phyloP scores from a whole-genome alignment of 495 filamentous ascomycete species.

The Platismatia glauca region DNA sequence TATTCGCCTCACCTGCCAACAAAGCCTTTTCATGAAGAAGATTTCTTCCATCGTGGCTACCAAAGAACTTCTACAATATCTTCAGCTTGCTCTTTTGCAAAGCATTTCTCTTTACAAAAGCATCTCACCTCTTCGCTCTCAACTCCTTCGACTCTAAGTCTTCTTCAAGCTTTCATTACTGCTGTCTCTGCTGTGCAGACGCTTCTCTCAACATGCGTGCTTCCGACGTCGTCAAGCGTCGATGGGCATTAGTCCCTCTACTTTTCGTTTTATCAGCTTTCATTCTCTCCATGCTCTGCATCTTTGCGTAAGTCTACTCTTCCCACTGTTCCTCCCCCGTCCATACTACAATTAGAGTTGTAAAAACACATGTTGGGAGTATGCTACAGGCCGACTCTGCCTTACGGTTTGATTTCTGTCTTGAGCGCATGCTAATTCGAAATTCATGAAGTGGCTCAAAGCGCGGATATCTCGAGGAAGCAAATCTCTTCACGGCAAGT shows the following conservation, averaged over 20 bases:
- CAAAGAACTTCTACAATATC: neutral
- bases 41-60: neutral
- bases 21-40: neutral
- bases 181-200: constrained; percentile 10
- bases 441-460: constrained; percentile 15
- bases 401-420: neutral
- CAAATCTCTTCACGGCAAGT: constrained; percentile 58
- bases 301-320: constrained; percentile 44
- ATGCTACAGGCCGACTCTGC: neutral
- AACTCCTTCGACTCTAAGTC: neutral
- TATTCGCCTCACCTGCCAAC: neutral
- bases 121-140: neutral
- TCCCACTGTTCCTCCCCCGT: neutral
- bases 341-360: constrained; percentile 38
- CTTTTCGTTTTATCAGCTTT: constrained; percentile 41
- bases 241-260: constrained; percentile 5
- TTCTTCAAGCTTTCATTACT: neutral
- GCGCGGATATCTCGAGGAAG: constrained; percentile 48
- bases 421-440: constrained; percentile 41
- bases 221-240: neutral
- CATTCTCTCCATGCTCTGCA: constrained; percentile 56
- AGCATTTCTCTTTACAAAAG: neutral
- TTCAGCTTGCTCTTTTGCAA: neutral
- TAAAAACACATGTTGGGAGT: constrained; percentile 45
- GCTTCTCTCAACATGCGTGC: neutral